phyloP scores from a whole-genome alignment of 2,329 filamentous ascomycete genomes.

The Cladophialophora yegresii region DNA sequence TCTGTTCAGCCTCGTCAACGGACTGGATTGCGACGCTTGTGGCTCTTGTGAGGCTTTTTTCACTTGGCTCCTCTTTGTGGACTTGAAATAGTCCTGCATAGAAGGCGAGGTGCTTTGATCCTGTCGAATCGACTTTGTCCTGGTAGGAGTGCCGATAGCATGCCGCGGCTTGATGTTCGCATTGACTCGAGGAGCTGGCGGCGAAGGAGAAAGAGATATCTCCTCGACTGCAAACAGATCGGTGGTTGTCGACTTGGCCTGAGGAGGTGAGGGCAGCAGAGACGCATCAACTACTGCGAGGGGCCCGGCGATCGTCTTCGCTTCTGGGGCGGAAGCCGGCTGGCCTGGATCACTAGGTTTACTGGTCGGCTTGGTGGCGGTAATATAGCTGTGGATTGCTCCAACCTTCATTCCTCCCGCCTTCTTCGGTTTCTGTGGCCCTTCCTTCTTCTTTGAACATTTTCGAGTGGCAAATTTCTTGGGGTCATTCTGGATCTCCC shows the following conservation, averaged over 20 bases:
- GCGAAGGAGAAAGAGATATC: not conserved
- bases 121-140: slow-evolving; percentile 1
- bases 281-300: not conserved
- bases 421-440: slow-evolving; percentile 5
- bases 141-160: slow-evolving; percentile 11
- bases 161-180: not conserved
- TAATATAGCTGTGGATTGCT: slow-evolving; percentile 22
- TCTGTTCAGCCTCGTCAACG: not conserved
- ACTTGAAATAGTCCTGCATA: slow-evolving; percentile 25
- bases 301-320: not conserved
- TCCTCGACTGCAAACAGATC: not conserved
- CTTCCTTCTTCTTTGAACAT: slow-evolving; percentile 28
- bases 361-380: slow-evolving; percentile 9
- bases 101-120: slow-evolving; percentile 9
- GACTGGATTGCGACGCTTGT: not conserved
- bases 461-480: slow-evolving; percentile 36
- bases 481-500: slow-evolving; percentile 30
- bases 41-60: not conserved
- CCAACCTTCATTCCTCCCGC: slow-evolving; percentile 23
- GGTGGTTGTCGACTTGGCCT: not conserved
- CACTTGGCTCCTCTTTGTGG: slow-evolving; percentile 17
- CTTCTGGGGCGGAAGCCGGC: slow-evolving; percentile 47
- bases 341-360: not conserved
- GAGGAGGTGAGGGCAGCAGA: not conserved
- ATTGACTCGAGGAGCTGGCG: slow-evolving; percentile 1